Evolutionary conservation across 176 grass and related monocot species (phyloP), one percentile per base, ranked within the genome.

Genomic region (Oryza rufipogon): DNA sequence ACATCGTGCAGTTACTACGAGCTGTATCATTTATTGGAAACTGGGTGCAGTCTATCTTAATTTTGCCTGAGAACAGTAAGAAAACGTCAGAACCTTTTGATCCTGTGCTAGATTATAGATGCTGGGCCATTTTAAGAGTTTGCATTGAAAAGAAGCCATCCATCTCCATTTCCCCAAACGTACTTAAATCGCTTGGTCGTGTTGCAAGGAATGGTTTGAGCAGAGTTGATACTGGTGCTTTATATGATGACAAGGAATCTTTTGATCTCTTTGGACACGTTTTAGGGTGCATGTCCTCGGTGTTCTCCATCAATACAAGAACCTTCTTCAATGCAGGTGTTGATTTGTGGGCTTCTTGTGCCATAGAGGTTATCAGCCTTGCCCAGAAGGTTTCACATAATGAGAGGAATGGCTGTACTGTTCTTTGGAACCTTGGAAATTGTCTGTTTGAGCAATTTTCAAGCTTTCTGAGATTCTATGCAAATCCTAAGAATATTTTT

Each of bases 401-500:
- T 70, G 88, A 89, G n/a, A 87, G 77, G 6, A 71, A 61, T 87
- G 54, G 76, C 66, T 91, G 65, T 86, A 51, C 81, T 81, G 54
- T 88, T 71, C 47, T 88, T 83, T 77, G 56, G 49, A 77, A 83
- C 41, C 80, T 99, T 92, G 81, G 75, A 71, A 64, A 82, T 77
- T 90, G 85, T 85, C 77, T 99, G 38, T 88, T 99, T 8, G 88
- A 85, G 81, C 86, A 99, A 74, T 94, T 96, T 80, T 85, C 91
- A 73, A 85, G 81, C 56, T 99, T 96, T 71, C 80, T 99, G 46
- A 90, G 90, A 63, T 96, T 91, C 71, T 85, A 94, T 42, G 87
- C 93, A 81, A 99, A 94, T 77, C 96, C 93, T 9, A 99, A 93
- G 86, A 95, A 98, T 87, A 79, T 99, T 82, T 94, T 96, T 89